Evolutionary conservation across 192 early-diverging fungal genomes (phyloP), one percentile per base, ranked within the genome.

Genomic region (Phlyctochytrium planicorne): DNA sequence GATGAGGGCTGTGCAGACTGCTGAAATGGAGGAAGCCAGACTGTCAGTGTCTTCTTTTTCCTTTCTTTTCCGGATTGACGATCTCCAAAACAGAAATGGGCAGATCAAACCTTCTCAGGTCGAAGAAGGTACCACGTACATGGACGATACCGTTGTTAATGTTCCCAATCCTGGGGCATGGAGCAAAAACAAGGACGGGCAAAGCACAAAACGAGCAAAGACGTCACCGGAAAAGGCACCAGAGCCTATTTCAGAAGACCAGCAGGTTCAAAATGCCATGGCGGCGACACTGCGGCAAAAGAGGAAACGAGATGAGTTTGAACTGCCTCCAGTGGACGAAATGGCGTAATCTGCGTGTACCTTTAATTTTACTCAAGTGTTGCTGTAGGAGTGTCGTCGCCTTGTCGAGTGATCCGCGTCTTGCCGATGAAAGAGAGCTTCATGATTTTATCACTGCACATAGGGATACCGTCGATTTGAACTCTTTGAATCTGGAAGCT

Each of bases 401-500:
- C 20, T 17, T 64, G 2, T 27, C 30, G 34, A 69, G 14, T 17
- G 89, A 90, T 70, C 72, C 75, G 2, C 76, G 88, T 27, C 69
- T 90, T 34, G 78, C 81, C 1, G 78, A 88, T 29, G 77, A 83
- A 17, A 71, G 80, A n/a, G 87, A 88, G 63, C 72, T 88, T 27
- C 55, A 59, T 25, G 52, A 55, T 1, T 88, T 84, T 62, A 76
- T 88, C 33, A 30, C 53, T 34, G 27, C 59, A 3, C 68, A 80
- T 30, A 34, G 60, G 59, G 14, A 65, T 1, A 55, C 78, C 47
- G 31, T 74, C 0, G 61, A 74, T 40, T 68, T 77, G 23, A 35
- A 50, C 37, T 59, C 57, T 31, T 29, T 92, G n/a, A 84, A 94
- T 67, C 83, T 91, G n/a, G 90, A 95, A 59, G 93, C 93, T 0